These are phyloP conservation scores for Parsonsia alboflavescens DNA, from an alignment of 257 asterid genomes.

Conservation along the genomic window DNA sequence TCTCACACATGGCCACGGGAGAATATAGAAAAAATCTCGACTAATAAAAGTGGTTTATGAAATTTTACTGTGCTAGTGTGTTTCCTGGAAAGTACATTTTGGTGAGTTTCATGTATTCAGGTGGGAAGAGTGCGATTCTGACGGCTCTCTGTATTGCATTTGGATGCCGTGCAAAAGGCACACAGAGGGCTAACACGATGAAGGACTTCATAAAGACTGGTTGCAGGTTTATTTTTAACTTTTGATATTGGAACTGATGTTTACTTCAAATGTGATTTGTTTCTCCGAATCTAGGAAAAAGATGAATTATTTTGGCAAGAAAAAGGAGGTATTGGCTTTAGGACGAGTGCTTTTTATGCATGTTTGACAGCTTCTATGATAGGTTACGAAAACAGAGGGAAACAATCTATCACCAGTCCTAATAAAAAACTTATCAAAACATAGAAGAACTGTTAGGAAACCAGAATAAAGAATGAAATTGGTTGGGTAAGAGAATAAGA, in stretches of 20 bases:
- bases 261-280: not conserved
- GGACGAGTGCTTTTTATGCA: too few species aligned
- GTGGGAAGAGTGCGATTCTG: conserved; percentile 93
- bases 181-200: conserved; percentile 75
- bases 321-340: too few species aligned
- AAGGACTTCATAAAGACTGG: conserved; percentile 90
- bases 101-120: conserved; percentile 24
- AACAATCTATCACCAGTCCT: too few species aligned
- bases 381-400: too few species aligned
- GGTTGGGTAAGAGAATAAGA: too few species aligned
- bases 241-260: not conserved
- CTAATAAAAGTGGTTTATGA: not conserved
- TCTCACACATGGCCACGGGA: conserved; percentile 2
- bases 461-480: too few species aligned
- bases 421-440: too few species aligned
- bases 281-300: too few species aligned
- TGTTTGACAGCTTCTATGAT: too few species aligned
- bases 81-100: not conserved
- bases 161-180: conserved; percentile 91
- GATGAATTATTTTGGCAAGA: too few species aligned
- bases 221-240: conserved; percentile 52
- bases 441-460: too few species aligned
- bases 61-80: not conserved
- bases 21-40: not conserved
- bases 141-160: conserved; percentile 91